Evolutionary conservation across 352 stramenopile species (phyloP), one percentile per base, ranked within the genome.

Genomic region (Globisporangium rhizosaccharum): DNA sequence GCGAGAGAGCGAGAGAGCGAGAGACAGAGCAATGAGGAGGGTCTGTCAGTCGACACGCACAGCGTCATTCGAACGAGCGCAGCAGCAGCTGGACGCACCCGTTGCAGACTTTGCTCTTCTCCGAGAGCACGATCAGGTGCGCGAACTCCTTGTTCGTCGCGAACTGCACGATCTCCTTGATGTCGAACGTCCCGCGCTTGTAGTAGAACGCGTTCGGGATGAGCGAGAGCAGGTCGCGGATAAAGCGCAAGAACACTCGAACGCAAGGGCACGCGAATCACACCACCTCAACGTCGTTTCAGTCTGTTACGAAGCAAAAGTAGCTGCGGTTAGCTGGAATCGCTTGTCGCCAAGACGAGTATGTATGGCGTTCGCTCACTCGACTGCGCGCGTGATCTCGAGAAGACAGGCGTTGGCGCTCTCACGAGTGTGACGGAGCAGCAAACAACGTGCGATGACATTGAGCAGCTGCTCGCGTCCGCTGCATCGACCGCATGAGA

Each of bases 151-250:
- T 97, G 73, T 99, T 98, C 51, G 59, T 76, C 12, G 95, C 97
- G 75, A 97, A 99, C 67, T 96, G 72, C 63, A 96, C 98, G 69
- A 97, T 97, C 47, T 97, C 80, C 56, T 96, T 96, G 59, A 98
- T 92, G 54, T 89, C 81, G 58, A 92, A 92, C 53, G 77, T 90
- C n/a, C 75, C 94, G 56, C 97, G 87, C 53, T 98, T 97, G 82
- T 99, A 99, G 74, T 98, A 99, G 61, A 98, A 99, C n/a, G 96
- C 76, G 63, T 99, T 98, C 23, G 97, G 97, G 51, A 99, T 82
- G 46, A 99, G 81, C 56, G 92, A 82, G 81, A 99, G 95, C 25
- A 99, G 75, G 66, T 99, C 97, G 44, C 92, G 87, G 66, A 99
- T 98, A 59, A 99, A 99, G 61, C n/a, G n/a, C n/a, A n/a, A n/a